phyloP scores from a whole-genome alignment of 352 stramenopile genomes.

The Phytophthora melonis region DNA sequence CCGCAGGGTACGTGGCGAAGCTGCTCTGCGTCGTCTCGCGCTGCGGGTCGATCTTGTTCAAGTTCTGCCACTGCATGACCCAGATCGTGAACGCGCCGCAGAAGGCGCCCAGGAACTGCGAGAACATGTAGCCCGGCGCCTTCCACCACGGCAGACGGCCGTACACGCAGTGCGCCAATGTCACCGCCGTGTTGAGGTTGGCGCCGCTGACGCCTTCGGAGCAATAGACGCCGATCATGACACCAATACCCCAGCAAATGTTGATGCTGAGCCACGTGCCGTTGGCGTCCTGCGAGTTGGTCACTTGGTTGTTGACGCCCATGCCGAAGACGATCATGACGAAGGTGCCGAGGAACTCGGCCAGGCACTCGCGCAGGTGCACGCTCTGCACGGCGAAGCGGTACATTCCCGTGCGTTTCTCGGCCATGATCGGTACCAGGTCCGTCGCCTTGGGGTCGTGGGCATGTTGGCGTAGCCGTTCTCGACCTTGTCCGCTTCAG shows the following conservation, averaged over 20 bases:
- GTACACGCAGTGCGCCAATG: slow-evolving; percentile 53
- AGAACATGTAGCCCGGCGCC: slow-evolving; percentile 49
- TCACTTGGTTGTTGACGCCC: slow-evolving; percentile 68
- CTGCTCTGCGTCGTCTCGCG: slow-evolving; percentile 43
- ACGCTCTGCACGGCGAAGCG: slow-evolving; percentile 28
- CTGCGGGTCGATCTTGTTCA: slow-evolving; percentile 56
- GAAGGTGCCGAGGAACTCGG: slow-evolving; percentile 45
- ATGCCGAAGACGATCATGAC: slow-evolving; percentile 61
- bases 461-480: slow-evolving; percentile 31
- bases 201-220: slow-evolving; percentile 37
- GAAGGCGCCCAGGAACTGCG: slow-evolving; percentile 55
- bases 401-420: background rate
- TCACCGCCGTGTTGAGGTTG: slow-evolving; percentile 66
- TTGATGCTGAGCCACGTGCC: slow-evolving; percentile 70
- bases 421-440: background rate
- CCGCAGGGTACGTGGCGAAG: slow-evolving; percentile 57
- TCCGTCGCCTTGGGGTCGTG: slow-evolving; percentile 19
- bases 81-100: slow-evolving; percentile 47
- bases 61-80: slow-evolving; percentile 52
- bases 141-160: slow-evolving; percentile 54
- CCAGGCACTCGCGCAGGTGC: slow-evolving; percentile 45
- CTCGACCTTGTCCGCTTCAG: slow-evolving; percentile 24
- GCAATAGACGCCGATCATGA: slow-evolving; percentile 59
- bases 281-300: slow-evolving; percentile 47
- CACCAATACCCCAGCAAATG: slow-evolving; percentile 54